Conservation (phyloP, 495 filamentous ascomycete genomes). For the Aspergillus conjunctus region DNA sequence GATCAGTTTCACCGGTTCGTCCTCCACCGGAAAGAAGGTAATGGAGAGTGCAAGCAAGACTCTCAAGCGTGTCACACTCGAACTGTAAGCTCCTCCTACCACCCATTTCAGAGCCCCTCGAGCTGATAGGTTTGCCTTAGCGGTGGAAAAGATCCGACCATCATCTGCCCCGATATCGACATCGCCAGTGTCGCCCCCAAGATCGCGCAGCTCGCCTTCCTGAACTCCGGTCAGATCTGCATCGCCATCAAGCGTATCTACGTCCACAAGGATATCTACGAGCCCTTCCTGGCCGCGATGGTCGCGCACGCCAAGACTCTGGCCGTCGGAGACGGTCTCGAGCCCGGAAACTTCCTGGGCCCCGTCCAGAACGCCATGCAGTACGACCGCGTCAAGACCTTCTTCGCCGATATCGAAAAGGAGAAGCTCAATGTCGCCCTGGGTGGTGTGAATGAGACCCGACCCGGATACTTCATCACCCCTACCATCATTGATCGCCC, state of each 20-base stretch:
- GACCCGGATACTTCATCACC: constrained; percentile 11
- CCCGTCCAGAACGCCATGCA: constrained; percentile 22
- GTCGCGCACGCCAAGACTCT: not conserved
- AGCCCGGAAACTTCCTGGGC: constrained; percentile 11
- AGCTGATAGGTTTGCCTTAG: not conserved
- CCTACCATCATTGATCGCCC: constrained; percentile 15
- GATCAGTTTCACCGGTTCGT: constrained; percentile 47
- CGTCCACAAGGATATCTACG: constrained; percentile 16
- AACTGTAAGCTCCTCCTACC: constrained; percentile 43
- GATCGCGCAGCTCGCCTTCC: constrained; percentile 2
- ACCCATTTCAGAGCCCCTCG: constrained; percentile 39
- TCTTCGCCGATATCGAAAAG: constrained; percentile 8
- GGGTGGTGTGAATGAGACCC: not conserved
- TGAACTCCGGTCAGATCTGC: constrained; percentile 21
- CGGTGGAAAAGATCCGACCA: constrained; percentile 8
- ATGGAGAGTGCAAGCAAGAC: constrained; percentile 42
- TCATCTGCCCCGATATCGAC: not conserved
- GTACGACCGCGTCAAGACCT: constrained; percentile 10
- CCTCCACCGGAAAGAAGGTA: constrained; percentile 32
- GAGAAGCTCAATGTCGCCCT: not conserved
- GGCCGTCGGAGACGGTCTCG: not conserved
- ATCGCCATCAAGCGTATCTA: constrained; percentile 18
- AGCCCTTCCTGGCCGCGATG: constrained; percentile 8
- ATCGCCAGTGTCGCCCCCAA: not conserved
- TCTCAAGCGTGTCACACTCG: constrained; percentile 51